A percentile compares a stretch with the other conserved stretches of the same genome.
Conservation (phyloP, 768 basidiomycete genomes). For the Tulasnella sp. region DNA sequence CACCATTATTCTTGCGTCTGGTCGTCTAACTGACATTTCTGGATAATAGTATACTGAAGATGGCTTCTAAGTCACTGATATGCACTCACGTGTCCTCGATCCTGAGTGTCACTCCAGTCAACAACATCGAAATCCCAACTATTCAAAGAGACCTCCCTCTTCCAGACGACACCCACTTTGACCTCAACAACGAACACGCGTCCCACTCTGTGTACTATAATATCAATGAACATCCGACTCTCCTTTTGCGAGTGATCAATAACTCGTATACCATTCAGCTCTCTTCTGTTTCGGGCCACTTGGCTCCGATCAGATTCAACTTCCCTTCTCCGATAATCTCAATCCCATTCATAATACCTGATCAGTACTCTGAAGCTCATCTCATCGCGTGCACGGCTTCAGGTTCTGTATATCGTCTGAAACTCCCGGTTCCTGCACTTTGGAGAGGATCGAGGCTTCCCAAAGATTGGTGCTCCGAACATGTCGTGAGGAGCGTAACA, state of each 20-base stretch:
- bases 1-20: too few species aligned
- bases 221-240: slow-evolving; percentile 44
- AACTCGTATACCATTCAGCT: slow-evolving; percentile 64
- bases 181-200: slow-evolving; percentile 47
- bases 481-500: slow-evolving; percentile 43
- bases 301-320: slow-evolving; percentile 59
- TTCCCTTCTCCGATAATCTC: slow-evolving; percentile 59
- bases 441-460: slow-evolving; percentile 11
- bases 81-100: slow-evolving; percentile 11
- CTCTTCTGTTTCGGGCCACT: slow-evolving; percentile 50
- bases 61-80: slow-evolving; percentile 4
- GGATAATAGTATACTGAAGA: too few species aligned
- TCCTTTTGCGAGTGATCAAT: slow-evolving; percentile 64
- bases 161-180: slow-evolving; percentile 29
- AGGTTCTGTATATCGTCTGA: slow-evolving; percentile 61
- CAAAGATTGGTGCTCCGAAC: slow-evolving; percentile 44
- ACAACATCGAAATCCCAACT: slow-evolving; percentile 26
- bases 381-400: slow-evolving; percentile 52
- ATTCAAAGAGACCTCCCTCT: slow-evolving; percentile 42
- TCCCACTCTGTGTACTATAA: slow-evolving; percentile 46
- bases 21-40: too few species aligned
- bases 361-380: slow-evolving; percentile 43
- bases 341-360: slow-evolving; percentile 49
- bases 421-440: slow-evolving; percentile 42
- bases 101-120: neutral